phyloP scores from a whole-genome alignment of 352 stramenopile species.

The Globisporangium spinosum region DNA sequence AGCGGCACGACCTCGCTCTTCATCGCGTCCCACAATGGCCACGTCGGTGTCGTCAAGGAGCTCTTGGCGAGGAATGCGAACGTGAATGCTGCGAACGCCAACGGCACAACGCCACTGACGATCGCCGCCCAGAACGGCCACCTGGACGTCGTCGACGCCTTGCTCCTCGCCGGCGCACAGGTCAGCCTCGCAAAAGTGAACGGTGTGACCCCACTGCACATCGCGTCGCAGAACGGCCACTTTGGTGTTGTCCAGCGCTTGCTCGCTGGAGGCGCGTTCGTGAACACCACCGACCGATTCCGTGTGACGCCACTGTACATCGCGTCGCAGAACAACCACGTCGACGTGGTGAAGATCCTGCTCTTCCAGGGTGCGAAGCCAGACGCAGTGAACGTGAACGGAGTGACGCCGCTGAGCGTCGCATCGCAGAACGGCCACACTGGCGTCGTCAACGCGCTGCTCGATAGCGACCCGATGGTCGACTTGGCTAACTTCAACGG shows the following conservation, averaged over 20 bases:
- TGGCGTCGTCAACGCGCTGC: slow-evolving; percentile 8
- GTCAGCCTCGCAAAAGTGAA: slow-evolving; percentile 12
- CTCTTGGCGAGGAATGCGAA: neutral
- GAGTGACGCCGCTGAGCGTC: slow-evolving; percentile 11
- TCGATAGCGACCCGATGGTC: slow-evolving; percentile 10
- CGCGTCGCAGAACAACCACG: slow-evolving; percentile 14
- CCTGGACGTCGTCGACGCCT: neutral
- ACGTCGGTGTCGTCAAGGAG: slow-evolving; percentile 11
- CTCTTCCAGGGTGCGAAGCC: slow-evolving; percentile 10
- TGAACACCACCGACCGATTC: slow-evolving; percentile 7
- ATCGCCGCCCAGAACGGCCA: slow-evolving; percentile 18
- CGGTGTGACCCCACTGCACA: slow-evolving; percentile 13
- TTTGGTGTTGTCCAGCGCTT: neutral
- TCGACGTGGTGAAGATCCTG: neutral
- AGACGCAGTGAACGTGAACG: slow-evolving; percentile 12
- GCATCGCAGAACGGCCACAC: slow-evolving; percentile 15
- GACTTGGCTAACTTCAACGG: slow-evolving; percentile 9
- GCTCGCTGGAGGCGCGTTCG: slow-evolving; percentile 8
- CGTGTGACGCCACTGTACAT: slow-evolving; percentile 19
- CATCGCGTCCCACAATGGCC: slow-evolving; percentile 15
- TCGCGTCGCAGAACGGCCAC: slow-evolving; percentile 16
- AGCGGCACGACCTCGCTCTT: slow-evolving; percentile 14
- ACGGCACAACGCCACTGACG: slow-evolving; percentile 9
- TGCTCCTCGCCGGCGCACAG: slow-evolving; percentile 1
- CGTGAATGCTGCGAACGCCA: slow-evolving; percentile 1